phyloP scores from a whole-genome alignment of 75 land plant genomes.

The Picea sitchensis region DNA sequence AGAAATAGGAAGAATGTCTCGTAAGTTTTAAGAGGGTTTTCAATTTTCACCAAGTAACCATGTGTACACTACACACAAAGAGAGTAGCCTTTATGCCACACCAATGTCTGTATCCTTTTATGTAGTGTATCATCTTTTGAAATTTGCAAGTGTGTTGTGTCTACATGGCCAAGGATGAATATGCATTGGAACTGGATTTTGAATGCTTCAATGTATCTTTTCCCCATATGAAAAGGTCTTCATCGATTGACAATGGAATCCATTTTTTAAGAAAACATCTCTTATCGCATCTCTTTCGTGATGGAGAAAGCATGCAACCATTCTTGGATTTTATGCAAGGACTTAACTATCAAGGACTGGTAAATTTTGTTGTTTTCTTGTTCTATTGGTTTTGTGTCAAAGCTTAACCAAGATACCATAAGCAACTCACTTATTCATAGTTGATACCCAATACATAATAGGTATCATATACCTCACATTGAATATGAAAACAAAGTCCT shows the following conservation, averaged over 20 bases:
- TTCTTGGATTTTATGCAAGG: slow-evolving; percentile 50
- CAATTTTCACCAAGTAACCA: no score
- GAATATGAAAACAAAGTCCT: background rate
- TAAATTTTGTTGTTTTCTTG: slow-evolving; percentile 8
- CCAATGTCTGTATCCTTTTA: background rate
- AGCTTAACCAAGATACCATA: no score
- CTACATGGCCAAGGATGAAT: slow-evolving; percentile 41
- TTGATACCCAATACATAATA: no score
- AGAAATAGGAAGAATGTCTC: background rate
- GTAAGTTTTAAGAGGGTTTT: no score
- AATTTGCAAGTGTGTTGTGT: background rate
- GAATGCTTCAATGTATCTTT: slow-evolving; percentile 66
- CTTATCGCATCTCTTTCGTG: slow-evolving; percentile 53
- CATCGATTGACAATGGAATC: slow-evolving; percentile 67
- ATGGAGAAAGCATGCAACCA: slow-evolving; percentile 69
- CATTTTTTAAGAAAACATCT: slow-evolving; percentile 70
- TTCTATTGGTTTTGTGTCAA: no score
- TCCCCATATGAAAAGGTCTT: slow-evolving; percentile 48
- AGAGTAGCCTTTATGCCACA: no score
- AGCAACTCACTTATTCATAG: no score
- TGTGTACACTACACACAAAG: no score
- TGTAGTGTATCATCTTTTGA: background rate
- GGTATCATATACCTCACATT: no score
- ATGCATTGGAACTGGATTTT: slow-evolving; percentile 58
- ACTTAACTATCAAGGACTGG: slow-evolving; percentile 73